Conservation (phyloP, 768 basidiomycete genomes). For the Tulasnella sp. region DNA sequence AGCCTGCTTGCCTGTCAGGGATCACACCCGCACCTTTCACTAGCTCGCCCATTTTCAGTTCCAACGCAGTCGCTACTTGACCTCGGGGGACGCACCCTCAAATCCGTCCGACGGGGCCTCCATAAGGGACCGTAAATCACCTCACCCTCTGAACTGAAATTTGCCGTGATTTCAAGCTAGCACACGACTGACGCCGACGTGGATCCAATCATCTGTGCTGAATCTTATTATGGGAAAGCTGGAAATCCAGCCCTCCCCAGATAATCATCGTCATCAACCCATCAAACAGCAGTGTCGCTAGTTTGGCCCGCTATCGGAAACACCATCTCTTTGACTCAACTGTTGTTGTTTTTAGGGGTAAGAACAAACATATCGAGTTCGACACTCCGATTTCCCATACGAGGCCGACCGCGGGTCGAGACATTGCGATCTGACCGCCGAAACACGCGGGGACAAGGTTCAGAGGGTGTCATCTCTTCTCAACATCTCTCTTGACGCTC, state of each 20-base stretch:
- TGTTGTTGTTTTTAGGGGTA: neutral
- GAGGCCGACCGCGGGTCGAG: neutral
- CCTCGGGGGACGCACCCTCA: neutral
- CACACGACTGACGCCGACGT: neutral
- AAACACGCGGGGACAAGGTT: conserved; percentile 3
- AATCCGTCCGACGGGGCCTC: neutral
- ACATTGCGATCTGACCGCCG: neutral
- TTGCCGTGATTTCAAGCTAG: neutral
- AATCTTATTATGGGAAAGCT: neutral
- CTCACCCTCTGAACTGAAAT: neutral
- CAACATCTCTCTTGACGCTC: neutral
- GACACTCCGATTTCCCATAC: neutral
- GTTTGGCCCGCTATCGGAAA: neutral
- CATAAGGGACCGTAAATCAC: neutral
- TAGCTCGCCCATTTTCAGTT: neutral
- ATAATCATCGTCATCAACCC: neutral
- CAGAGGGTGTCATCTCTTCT: neutral
- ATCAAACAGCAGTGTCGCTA: too few relatives aligned
- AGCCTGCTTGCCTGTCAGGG: neutral
- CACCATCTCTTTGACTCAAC: neutral
- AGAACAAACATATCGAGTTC: neutral
- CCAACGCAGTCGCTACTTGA: neutral
- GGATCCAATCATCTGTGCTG: neutral
- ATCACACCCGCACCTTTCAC: neutral
- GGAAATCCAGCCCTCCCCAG: neutral